Base-by-base conservation (phyloP, 164 flowering plant species). In the Nymphaea thermarum region DNA sequence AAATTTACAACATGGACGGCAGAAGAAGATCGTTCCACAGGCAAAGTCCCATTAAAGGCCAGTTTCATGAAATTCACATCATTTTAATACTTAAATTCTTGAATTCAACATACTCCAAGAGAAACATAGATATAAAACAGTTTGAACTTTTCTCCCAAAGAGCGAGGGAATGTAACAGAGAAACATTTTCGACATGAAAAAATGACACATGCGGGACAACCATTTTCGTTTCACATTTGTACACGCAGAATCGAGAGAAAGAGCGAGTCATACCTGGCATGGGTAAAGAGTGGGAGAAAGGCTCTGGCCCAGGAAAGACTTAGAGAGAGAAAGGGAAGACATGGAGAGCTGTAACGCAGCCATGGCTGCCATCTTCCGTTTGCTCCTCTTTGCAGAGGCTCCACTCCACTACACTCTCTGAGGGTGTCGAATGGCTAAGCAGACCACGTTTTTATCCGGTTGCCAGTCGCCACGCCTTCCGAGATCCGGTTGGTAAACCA, bases 261-360 rank as follows among this genome's bases (percentile, higher is more conserved):
- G 8, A 18, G 59, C 25, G 15, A 66, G 8, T 64, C 43, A 42
- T 77, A 89, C 96, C 78, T 66, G 80, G 1, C 77, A 65, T 10
- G 82, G 70, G 57, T 16, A 73, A 71, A 78, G 74, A 69, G 79
- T 62, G 65, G 85, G 83, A 17, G 84, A 75, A 72, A 90, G 69
- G 51, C 83, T 84, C 70, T 87, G 92, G 69, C 98, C 96, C 2
- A 88, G 68, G 80, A 87, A 90, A 55, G 96, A 85, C 72, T 70
- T 90, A 71, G 88, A 81, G 75, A 93, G 82, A 41, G 90, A 82
- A 65, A 90, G 84, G 16, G 96, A 71, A 65, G 86, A 77, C 78
- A 93, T 80, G 43, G 96, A 88, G 83, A 89, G 84, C 75, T 90
- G 96, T 42, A 90, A 89, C 14, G n/a, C n/a, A n/a, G n/a, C n/a